Percentiles rank a stretch among this genome's conserved stretches.
phyloP scores from a whole-genome alignment of 73 alveolate species.

The Durusdinium trenchii region DNA sequence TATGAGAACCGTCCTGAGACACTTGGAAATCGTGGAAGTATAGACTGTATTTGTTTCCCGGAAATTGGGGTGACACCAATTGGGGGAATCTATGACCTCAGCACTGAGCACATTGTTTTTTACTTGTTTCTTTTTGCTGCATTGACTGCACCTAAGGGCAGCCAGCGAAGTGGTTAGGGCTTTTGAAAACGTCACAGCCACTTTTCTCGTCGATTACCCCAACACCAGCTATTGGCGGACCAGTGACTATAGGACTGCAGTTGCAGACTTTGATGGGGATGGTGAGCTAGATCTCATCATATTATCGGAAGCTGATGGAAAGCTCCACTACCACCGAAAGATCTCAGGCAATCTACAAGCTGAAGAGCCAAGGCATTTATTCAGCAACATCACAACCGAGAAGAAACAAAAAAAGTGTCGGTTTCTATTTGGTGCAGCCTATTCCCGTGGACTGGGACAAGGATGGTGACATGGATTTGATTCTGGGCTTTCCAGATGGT shows the following conservation, averaged over 20 bases:
- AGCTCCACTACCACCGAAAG: not conserved
- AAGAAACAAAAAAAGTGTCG: not conserved
- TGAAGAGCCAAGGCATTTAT: not conserved
- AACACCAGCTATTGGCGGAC: too few relatives aligned
- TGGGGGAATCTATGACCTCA: too few relatives aligned
- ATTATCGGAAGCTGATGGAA: not conserved
- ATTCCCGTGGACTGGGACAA: constrained; percentile 8
- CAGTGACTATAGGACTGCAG: not conserved
- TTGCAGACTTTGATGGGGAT: constrained; percentile 25
- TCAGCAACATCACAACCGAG: not conserved
- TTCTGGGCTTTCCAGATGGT: constrained; percentile 7
- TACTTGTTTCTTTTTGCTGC: too few relatives aligned
- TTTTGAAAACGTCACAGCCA: too few relatives aligned
- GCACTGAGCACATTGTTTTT: too few relatives aligned
- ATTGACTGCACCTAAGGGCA: too few relatives aligned
- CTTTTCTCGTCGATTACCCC: too few relatives aligned
- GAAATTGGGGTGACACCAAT: too few relatives aligned
- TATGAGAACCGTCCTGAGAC: too few relatives aligned
- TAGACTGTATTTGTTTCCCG: too few relatives aligned
- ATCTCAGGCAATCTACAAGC: not conserved
- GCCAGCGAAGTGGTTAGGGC: too few relatives aligned
- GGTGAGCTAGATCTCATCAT: constrained; percentile 22
- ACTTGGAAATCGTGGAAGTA: too few relatives aligned
- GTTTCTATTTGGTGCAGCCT: not conserved
- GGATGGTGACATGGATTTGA: constrained; percentile 57